phyloP scores from a whole-genome alignment of 768 basidiomycete genomes.

The Suillus alpinus region DNA sequence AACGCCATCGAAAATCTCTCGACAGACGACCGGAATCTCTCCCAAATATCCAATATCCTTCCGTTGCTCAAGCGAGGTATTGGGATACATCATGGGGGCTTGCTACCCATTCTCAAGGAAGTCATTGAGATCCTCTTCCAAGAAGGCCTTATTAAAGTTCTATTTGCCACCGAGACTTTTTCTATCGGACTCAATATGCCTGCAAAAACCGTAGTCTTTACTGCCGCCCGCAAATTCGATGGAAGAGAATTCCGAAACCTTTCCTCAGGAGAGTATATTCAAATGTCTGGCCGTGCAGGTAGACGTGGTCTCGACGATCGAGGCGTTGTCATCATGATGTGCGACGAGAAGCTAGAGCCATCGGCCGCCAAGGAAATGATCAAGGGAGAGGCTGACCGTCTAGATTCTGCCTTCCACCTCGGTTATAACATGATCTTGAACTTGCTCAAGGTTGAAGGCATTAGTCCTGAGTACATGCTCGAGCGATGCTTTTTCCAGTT shows the following conservation, averaged over 20 bases:
- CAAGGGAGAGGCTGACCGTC: slow-evolving; percentile 93
- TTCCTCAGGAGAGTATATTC: slow-evolving; percentile 96
- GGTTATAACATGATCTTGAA: slow-evolving; percentile 99
- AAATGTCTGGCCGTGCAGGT: slow-evolving; percentile 98
- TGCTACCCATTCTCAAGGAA: slow-evolving; percentile 96
- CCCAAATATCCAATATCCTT: slow-evolving; percentile 89
- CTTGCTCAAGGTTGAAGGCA: slow-evolving; percentile 96
- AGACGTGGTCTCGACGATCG: slow-evolving; percentile 95
- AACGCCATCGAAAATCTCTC: slow-evolving; percentile 92
- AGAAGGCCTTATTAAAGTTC: slow-evolving; percentile 94
- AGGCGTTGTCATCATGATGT: slow-evolving; percentile 99
- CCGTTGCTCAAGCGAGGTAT: slow-evolving; percentile 93
- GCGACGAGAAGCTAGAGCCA: slow-evolving; percentile 96
- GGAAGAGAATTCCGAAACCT: slow-evolving; percentile 92
- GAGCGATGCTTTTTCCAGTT: slow-evolving; percentile 98
- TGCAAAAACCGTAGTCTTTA: slow-evolving; percentile 99
- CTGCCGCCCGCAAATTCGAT: slow-evolving; percentile 92
- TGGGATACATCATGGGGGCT: slow-evolving; percentile 97
- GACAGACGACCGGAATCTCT: slow-evolving; percentile 81
- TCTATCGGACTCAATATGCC: slow-evolving; percentile 99
- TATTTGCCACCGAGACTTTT: slow-evolving; percentile 98
- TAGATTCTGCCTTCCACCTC: slow-evolving; percentile 97
- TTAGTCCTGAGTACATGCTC: slow-evolving; percentile 98
- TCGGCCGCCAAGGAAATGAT: slow-evolving; percentile 92
- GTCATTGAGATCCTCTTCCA: slow-evolving; percentile 99